Conservation (phyloP, 306 rosid species). For the Citrullus colocynthis region DNA sequence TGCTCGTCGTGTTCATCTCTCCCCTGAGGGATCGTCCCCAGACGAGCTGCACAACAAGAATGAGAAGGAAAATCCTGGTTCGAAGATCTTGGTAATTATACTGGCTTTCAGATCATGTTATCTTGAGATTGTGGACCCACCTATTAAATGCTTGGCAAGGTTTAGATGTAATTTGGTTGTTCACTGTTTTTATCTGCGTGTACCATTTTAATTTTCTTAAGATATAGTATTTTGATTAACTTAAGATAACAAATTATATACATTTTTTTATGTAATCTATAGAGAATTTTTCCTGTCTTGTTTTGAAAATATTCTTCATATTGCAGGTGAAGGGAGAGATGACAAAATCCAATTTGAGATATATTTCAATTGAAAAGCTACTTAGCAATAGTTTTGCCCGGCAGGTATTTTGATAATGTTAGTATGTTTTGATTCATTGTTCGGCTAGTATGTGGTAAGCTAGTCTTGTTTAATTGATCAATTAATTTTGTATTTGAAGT, state of each 20-base stretch:
- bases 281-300: background rate
- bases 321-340: conserved; percentile 39
- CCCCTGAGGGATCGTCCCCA: conserved; percentile 11
- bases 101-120: conserved; percentile 1
- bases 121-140: background rate
- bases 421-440: background rate
- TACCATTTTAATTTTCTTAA: background rate
- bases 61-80: conserved; percentile 11
- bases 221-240: background rate
- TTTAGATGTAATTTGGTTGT: conserved; percentile 1
- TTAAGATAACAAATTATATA: background rate
- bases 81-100: conserved; percentile 33
- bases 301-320: conserved; percentile 1
- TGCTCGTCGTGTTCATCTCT: conserved; percentile 40
- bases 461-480: background rate
- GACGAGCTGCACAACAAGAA: conserved; percentile 20
- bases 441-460: background rate
- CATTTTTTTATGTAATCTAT: background rate
- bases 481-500: conserved; percentile 21
- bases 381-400: conserved; percentile 66
- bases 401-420: conserved; percentile 41
- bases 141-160: background rate
- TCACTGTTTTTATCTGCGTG: background rate
- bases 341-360: conserved; percentile 20
- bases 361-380: conserved; percentile 55